Evolutionary conservation across 345 rosid genomes (phyloP).

Genomic region (Fremontodendron californicum): DNA sequence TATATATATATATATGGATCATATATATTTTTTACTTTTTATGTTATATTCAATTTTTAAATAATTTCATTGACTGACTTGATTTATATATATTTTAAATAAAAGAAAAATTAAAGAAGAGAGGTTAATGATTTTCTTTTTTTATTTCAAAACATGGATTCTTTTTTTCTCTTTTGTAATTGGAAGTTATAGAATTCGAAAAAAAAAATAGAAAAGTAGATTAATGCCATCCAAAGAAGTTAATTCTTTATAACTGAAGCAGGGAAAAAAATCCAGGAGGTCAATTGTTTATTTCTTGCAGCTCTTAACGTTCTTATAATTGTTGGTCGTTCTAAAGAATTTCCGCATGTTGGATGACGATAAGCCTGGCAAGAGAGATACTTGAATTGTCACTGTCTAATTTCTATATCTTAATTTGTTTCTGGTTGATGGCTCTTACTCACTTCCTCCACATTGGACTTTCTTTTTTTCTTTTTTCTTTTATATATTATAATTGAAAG

Average conservation of each 20-base stretch:
- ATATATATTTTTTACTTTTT: too few species aligned
- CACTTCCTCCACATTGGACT: too few species aligned
- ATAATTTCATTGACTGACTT: too few species aligned
- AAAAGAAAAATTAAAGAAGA: too few species aligned
- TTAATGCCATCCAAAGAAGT: neutral
- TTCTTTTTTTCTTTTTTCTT: too few species aligned
- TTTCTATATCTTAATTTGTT: neutral
- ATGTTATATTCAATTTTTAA: too few species aligned
- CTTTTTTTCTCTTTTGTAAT: neutral
- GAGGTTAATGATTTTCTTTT: too few species aligned
- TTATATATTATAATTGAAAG: too few species aligned
- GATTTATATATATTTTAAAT: too few species aligned
- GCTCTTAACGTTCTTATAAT: neutral
- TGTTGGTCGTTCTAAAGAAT: neutral
- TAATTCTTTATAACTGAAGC: neutral
- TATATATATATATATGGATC: too few species aligned
- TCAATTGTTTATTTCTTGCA: neutral
- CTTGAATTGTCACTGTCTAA: neutral
- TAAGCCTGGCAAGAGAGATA: neutral
- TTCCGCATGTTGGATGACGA: constrained; percentile 1
- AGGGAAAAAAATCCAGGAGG: neutral
- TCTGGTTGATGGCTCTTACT: neutral
- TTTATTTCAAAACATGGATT: neutral
- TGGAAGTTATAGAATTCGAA: neutral
- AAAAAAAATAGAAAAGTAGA: neutral